Evolutionary conservation across 1,139 yeast genomes (phyloP).

Genomic region (Diutina pseudorugosa): DNA sequence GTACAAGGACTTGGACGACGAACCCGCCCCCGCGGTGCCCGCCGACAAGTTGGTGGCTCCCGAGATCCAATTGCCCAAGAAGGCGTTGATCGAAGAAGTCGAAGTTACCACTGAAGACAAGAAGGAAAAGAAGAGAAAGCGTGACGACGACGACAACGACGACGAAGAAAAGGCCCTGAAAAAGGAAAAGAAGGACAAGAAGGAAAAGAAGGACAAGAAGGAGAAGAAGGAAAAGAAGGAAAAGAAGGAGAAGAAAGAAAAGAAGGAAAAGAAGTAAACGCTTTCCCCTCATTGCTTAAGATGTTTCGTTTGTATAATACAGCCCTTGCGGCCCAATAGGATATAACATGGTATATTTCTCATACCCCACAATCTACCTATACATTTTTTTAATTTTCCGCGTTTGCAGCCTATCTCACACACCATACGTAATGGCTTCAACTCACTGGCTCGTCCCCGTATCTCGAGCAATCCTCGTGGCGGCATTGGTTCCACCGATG

Average conservation of each 20-base stretch:
- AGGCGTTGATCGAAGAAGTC: slow-evolving; percentile 12
- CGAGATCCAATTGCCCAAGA: slow-evolving; percentile 40
- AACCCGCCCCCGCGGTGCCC: slow-evolving; percentile 41
- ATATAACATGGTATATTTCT: background rate
- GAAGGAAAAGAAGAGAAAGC: slow-evolving; percentile 23
- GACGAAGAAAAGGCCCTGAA: slow-evolving; percentile 20
- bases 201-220: slow-evolving; percentile 55
- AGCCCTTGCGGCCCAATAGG: background rate
- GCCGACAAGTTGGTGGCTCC: slow-evolving; percentile 37
- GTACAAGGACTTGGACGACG: slow-evolving; percentile 72
- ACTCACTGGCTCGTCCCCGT: background rate
- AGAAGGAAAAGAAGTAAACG: slow-evolving; percentile 23
- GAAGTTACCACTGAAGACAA: slow-evolving; percentile 21
- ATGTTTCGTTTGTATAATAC: background rate
- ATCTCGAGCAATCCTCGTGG: background rate
- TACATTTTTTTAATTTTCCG: too few relatives aligned
- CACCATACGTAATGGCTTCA: background rate
- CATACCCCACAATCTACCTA: background rate
- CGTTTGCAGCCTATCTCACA: background rate
- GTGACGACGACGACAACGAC: slow-evolving; percentile 50
- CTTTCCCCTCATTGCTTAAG: background rate
- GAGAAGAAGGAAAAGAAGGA: slow-evolving; percentile 52
- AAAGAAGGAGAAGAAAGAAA: slow-evolving; percentile 27
- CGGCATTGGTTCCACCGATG: background rate
- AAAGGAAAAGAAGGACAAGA: slow-evolving; percentile 42